These are phyloP conservation scores for Ophiostoma australiae DNA, from an alignment of 2,329 filamentous ascomycete genomes.

Conservation along the genomic window DNA sequence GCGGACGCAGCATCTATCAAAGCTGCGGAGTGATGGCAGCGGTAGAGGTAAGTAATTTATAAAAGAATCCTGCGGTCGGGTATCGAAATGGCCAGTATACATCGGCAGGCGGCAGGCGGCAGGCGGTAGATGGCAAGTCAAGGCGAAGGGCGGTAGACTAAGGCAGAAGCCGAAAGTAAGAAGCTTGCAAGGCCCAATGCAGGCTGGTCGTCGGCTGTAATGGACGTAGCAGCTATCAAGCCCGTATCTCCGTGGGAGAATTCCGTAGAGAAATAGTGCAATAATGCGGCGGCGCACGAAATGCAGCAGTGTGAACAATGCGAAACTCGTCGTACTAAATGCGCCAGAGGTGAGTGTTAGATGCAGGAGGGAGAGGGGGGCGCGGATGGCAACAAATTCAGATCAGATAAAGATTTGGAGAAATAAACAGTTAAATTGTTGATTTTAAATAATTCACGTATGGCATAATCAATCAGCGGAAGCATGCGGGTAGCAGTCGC, in stretches of 20 bases:
- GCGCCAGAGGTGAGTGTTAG: background rate
- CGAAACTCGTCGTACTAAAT: background rate
- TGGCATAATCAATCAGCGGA: constrained; percentile 7
- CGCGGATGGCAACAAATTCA: background rate
- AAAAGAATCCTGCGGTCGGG: background rate
- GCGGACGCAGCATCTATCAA: background rate
- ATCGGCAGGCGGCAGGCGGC: background rate
- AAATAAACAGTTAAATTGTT: background rate
- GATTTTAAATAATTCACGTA: background rate
- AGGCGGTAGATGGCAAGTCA: background rate
- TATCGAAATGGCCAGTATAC: background rate
- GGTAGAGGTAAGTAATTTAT: background rate
- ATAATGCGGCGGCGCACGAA: background rate
- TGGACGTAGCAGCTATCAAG: background rate
- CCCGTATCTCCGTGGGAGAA: background rate
- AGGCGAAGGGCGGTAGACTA: background rate
- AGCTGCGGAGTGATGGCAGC: background rate
- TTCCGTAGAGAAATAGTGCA: background rate
- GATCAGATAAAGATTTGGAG: constrained; percentile 10
- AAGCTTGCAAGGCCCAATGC: background rate
- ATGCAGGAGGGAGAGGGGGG: background rate
- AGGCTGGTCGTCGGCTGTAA: background rate
- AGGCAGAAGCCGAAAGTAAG: background rate
- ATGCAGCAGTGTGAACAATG: background rate
- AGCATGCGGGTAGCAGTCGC: background rate